Evolutionary conservation across 208 protist genomes (phyloP).

Genomic region (Naegleria fowleri): DNA sequence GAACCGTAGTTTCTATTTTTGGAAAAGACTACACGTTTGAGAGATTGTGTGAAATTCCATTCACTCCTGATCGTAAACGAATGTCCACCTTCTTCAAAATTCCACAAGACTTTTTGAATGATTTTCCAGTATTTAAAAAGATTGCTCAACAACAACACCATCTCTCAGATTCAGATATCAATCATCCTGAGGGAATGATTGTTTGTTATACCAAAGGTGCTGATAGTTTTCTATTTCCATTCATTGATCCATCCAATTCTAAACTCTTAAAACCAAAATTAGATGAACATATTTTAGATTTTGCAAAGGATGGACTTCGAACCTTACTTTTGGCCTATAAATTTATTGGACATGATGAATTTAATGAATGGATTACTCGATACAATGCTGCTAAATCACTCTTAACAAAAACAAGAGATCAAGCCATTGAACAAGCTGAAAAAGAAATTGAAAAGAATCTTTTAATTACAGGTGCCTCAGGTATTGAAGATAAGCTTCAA

Average conservation of each 20-base stretch:
- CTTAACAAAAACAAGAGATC: not conserved
- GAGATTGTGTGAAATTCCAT: not conserved
- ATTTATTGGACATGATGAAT: not conserved
- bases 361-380: not conserved
- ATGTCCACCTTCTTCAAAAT: not conserved
- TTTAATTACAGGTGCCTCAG: constrained; percentile 46
- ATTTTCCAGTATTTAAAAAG: not conserved
- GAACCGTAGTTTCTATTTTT: not conserved
- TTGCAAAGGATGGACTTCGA: constrained; percentile 66
- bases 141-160: not conserved
- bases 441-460: constrained; percentile 45
- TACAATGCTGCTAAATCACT: constrained; percentile 6
- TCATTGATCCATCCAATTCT: not conserved
- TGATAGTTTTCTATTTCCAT: not conserved
- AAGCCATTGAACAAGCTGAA: not conserved
- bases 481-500: constrained; percentile 57
- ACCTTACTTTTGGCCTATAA: constrained; percentile 72
- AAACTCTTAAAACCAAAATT: not conserved
- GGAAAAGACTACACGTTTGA: not conserved
- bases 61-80: constrained; percentile 12
- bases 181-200: not conserved
- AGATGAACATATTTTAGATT: constrained; percentile 44
- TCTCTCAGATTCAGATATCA: not conserved
- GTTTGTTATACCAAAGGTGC: constrained; percentile 16
- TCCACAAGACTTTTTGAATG: not conserved